Conservation (phyloP, 768 basidiomycete genomes). For the Candolleomyces aberdarensis region DNA sequence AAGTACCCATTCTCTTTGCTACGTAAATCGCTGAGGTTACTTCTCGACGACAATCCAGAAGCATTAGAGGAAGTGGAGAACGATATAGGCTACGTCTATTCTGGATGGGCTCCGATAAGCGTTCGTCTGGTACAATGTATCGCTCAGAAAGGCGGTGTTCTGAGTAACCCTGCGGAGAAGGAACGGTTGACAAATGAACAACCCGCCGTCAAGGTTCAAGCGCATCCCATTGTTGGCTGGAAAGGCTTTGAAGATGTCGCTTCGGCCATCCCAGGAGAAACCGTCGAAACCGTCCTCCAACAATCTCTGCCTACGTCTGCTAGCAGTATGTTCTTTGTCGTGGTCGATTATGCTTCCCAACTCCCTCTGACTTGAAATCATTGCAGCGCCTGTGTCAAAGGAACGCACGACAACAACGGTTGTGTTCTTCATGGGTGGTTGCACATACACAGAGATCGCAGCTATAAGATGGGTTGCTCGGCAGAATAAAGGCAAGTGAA, state of each 20-base stretch:
- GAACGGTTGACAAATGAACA: conserved; percentile 39
- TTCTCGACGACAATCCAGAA: conserved; percentile 84
- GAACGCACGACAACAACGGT: conserved; percentile 79
- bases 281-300: conserved; percentile 71
- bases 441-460: conserved; percentile 96
- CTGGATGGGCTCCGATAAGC: conserved; percentile 95
- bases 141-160: conserved; percentile 85
- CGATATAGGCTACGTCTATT: conserved; percentile 95
- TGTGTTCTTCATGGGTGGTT: conserved; percentile 96
- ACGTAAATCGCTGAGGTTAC: conserved; percentile 83
- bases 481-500: conserved; percentile 68
- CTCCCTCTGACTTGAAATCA: neutral
- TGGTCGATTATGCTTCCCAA: neutral
- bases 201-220: conserved; percentile 56
- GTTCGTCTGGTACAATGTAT: conserved; percentile 90
- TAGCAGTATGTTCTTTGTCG: conserved; percentile 25
- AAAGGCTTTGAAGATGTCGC: conserved; percentile 95
- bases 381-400: conserved; percentile 11
- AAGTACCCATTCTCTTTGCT: conserved; percentile 73
- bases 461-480: conserved; percentile 89
- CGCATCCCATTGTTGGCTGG: conserved; percentile 94
- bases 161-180: conserved; percentile 74
- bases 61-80: conserved; percentile 81
- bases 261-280: conserved; percentile 79
- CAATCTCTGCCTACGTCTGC: conserved; percentile 24